Evolutionary conservation across 2,329 filamentous ascomycete species (phyloP).

Genomic region (Colletotrichum orbiculare): DNA sequence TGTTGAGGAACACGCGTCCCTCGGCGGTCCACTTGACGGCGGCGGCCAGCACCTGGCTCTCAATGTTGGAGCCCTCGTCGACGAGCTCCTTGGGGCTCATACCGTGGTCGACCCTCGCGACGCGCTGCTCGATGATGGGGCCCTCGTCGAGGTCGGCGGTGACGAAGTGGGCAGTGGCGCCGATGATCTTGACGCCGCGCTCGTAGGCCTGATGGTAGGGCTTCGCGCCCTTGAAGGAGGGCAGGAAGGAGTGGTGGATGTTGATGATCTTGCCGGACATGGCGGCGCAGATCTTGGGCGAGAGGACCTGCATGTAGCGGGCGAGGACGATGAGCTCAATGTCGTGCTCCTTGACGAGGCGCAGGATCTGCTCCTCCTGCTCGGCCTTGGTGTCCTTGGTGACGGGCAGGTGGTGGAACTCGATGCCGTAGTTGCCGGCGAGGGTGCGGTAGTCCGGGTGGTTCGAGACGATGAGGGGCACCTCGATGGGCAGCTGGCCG

Average conservation of each 20-base stretch:
- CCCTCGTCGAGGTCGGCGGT: constrained; percentile 88
- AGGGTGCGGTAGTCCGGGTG: constrained; percentile 78
- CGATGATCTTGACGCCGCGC: constrained; percentile 88
- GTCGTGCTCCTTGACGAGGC: constrained; percentile 74
- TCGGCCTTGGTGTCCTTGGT: constrained; percentile 80
- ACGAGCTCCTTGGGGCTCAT: constrained; percentile 81
- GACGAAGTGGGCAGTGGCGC: constrained; percentile 87
- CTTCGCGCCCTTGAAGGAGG: constrained; percentile 88
- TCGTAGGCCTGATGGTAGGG: constrained; percentile 91
- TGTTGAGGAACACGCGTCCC: constrained; percentile 81
- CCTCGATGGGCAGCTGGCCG: constrained; percentile 78
- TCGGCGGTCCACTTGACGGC: constrained; percentile 89
- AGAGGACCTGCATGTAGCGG: constrained; percentile 89
- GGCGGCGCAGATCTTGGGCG: constrained; percentile 76
- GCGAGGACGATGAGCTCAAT: constrained; percentile 85
- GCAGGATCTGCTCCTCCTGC: constrained; percentile 78
- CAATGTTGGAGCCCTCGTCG: constrained; percentile 84
- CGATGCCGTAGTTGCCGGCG: constrained; percentile 78
- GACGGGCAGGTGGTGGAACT: constrained; percentile 84
- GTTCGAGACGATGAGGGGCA: constrained; percentile 85
- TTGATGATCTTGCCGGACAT: constrained; percentile 93
- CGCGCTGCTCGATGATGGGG: constrained; percentile 88
- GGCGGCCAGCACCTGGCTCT: constrained; percentile 83
- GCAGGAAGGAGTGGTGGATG: constrained; percentile 90
- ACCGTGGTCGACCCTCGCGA: constrained; percentile 80